phyloP scores from a whole-genome alignment of 331 rosid species.

The Rhamnella rubrinervis region DNA sequence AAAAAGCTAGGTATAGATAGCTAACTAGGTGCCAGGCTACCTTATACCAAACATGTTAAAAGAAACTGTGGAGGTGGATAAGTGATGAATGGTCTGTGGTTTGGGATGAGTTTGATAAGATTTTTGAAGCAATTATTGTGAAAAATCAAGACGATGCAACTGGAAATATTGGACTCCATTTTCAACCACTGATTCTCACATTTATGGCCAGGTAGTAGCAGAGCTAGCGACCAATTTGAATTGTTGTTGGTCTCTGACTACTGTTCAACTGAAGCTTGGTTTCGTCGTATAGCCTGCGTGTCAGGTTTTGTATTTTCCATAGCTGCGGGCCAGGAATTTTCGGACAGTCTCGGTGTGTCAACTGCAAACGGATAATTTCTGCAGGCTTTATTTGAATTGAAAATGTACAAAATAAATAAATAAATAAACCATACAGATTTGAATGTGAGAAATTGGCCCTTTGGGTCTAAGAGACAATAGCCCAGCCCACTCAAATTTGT shows the following conservation, averaged over 20 bases:
- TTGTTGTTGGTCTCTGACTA: background rate
- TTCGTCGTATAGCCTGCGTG: constrained; percentile 22
- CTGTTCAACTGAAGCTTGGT: constrained; percentile 2
- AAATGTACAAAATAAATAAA: no score
- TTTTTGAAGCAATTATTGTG: constrained; percentile 7
- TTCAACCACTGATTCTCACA: background rate
- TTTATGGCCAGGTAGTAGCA: background rate
- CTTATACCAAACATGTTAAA: no score
- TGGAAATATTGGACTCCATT: background rate
- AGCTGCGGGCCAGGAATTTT: background rate
- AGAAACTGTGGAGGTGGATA: background rate
- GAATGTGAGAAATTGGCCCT: no score
- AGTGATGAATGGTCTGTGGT: constrained; percentile 13
- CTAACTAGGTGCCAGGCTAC: no score
- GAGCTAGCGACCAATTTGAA: background rate
- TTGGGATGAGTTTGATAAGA: background rate
- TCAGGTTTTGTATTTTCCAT: constrained; percentile 1
- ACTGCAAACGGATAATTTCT: no score
- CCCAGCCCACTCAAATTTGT: no score
- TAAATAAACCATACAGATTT: no score
- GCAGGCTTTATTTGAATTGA: no score
- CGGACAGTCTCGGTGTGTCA: no score
- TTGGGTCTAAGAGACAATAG: no score
- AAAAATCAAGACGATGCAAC: background rate
- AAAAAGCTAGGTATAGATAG: no score